Evolutionary conservation across 192 early-diverging fungal species (phyloP).

Genomic region (Coemansia sp.): DNA sequence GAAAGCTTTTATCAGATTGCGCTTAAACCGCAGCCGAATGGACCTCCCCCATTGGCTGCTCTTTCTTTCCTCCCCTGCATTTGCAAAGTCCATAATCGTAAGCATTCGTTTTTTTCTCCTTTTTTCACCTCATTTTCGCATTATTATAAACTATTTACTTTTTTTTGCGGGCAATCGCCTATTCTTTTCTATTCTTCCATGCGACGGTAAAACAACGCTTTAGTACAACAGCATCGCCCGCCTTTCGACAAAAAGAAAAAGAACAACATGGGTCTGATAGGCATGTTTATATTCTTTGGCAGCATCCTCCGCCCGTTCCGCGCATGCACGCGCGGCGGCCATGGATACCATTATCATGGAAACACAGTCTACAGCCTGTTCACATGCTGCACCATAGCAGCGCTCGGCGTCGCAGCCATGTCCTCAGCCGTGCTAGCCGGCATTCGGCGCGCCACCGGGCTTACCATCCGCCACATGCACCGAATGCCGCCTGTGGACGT

Average conservation of each 20-base stretch:
- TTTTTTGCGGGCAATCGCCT: no score
- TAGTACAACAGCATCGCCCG: no score
- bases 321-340: slow-evolving; percentile 5
- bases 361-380: slow-evolving; percentile 7
- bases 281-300: neutral
- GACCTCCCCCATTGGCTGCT: no score
- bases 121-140: no score
- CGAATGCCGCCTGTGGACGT: slow-evolving; percentile 21
- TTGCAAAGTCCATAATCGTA: no score
- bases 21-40: no score
- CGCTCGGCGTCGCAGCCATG: slow-evolving; percentile 4
- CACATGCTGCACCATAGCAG: slow-evolving; percentile 10
- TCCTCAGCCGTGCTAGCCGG: slow-evolving; percentile 37
- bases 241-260: neutral
- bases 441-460: slow-evolving; percentile 37
- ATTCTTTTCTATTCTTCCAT: no score
- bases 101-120: no score
- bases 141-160: no score
- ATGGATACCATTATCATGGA: neutral
- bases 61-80: no score
- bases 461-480: slow-evolving; percentile 26
- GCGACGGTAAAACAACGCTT: no score
- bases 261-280: slow-evolving; percentile 10
- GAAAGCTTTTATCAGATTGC: no score
- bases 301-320: slow-evolving; percentile 10